Base-by-base conservation (phyloP, 805 yeast species). In the Yarrowia sp. region DNA sequence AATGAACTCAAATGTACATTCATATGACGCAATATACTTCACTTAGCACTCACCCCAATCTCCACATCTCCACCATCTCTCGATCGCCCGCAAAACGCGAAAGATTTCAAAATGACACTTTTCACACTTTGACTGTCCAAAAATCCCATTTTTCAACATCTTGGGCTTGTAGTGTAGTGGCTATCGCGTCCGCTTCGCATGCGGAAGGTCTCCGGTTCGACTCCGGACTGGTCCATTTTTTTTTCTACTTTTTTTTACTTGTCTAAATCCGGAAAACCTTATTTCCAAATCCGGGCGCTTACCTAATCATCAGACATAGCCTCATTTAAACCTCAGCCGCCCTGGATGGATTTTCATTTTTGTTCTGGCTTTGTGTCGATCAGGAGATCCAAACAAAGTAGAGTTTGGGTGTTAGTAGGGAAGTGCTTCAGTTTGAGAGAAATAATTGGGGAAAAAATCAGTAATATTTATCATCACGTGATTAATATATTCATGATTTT, bases 151-250 rank as follows among this genome's bases (percentile, higher is more conserved):
- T 35, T 36, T 36, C 41, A 36, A 21, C 14, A 18, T 7, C 5
- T 14, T 14, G 44, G 44, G 44, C 44, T 39, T 39, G 44, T 39
- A 39, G 72, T 69, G 71, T 70, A 69, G 72, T 68, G 72, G 72
- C 63, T 69, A 69, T 69, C 71, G 68, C 70, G 68, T 70, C 71
- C 72, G 72, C 69, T 69, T 69, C 70, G 72, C 72, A 69, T 70
- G 69, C 72, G 72, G 71, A 70, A 69, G 72, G 72, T 69, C 72
- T 70, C 72, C 72, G 72, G 72, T 69, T 69, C 72, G 69, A 69
- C 65, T 70, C 72, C 72, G 72, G 72, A 66, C 71, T 70, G 44
- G 44, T 39, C 44, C 44, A 24, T n/a, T 41, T 24, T 42, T 41
- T 42, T 42, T 16, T n/a, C 21, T 14, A 18, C 31, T 24, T 4